Conservation (phyloP, 1,284 basidiomycete genomes). For the Cryptococcus deneoformans region DNA sequence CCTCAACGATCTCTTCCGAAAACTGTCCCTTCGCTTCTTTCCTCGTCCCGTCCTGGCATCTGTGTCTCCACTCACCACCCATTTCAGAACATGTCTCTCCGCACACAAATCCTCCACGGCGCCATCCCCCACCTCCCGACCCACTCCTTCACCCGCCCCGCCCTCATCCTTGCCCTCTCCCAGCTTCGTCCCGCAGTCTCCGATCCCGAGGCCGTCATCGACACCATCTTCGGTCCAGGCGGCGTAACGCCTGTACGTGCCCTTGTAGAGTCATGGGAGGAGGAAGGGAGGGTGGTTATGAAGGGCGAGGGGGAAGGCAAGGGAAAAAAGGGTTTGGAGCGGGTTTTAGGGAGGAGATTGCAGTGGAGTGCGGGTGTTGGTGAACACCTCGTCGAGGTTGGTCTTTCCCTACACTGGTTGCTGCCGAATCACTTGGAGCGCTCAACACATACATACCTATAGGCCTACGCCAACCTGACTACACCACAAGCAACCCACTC, state of each 20-base stretch:
- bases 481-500: conserved; percentile 26
- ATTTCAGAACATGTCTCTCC: conserved; percentile 32
- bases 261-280: conserved; percentile 34
- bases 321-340: conserved; percentile 6
- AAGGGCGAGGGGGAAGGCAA: neutral
- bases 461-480: conserved; percentile 41
- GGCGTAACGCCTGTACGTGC: conserved; percentile 19
- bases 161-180: conserved; percentile 25
- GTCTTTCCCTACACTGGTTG: too few relatives aligned
- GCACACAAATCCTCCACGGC: conserved; percentile 27
- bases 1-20: conserved; percentile 1
- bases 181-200: conserved; percentile 6
- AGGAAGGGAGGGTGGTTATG: conserved; percentile 26
- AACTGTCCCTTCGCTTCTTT: neutral
- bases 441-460: neutral
- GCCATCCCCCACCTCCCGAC: conserved; percentile 30
- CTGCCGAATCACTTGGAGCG: neutral
- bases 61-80: neutral
- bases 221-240: conserved; percentile 38
- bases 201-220: conserved; percentile 21
- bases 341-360: conserved; percentile 23
- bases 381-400: conserved; percentile 42
- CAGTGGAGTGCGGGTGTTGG: conserved; percentile 30
- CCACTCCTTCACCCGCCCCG: conserved; percentile 39
- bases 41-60: neutral